Evolutionary conservation across 257 asterid species (phyloP).

Genomic region (Nicotiana obtusifolia): DNA sequence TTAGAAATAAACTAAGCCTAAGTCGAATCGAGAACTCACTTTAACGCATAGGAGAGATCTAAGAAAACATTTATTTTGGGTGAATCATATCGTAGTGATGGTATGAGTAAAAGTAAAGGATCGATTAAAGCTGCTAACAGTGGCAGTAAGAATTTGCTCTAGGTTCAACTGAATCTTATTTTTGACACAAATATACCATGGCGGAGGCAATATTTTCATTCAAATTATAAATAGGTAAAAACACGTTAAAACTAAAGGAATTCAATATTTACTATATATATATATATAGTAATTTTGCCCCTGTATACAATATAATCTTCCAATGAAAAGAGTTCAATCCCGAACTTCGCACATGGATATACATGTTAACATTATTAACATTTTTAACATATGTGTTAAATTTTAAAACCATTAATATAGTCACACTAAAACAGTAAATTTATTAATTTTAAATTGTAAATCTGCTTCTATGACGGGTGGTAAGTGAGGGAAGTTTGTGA

Average conservation of each 20-base stretch:
- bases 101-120: background rate
- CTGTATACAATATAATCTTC: no score
- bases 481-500: background rate
- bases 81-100: background rate
- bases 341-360: no score
- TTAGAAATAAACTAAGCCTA: background rate
- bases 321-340: no score
- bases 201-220: no score
- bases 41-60: constrained; percentile 18
- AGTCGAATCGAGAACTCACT: constrained; percentile 15
- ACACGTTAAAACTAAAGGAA: no score
- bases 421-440: background rate
- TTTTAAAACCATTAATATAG: no score
- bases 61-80: constrained; percentile 6
- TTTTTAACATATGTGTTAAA: no score
- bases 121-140: background rate
- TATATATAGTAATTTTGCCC: no score
- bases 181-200: no score
- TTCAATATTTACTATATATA: no score
- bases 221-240: no score
- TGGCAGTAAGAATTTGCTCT: background rate
- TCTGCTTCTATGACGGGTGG: background rate
- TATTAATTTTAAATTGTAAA: background rate
- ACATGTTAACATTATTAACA: no score
- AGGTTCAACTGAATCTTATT: background rate